These are phyloP conservation scores for Tuctoria greenei DNA, from an alignment of 176 grass and related monocot species.

Conservation along the genomic window DNA sequence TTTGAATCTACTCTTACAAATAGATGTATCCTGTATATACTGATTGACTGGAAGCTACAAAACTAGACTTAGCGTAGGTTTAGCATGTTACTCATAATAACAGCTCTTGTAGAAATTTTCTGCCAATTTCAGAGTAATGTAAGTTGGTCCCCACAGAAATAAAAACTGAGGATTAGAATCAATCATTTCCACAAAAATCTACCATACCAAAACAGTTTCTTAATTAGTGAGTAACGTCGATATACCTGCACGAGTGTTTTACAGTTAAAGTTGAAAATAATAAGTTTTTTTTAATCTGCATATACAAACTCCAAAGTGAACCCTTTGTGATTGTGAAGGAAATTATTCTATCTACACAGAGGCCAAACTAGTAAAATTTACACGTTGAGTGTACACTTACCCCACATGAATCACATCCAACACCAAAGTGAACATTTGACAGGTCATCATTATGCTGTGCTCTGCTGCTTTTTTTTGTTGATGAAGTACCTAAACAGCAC, in stretches of 20 bases:
- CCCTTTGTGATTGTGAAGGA: not conserved
- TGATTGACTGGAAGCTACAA: not conserved
- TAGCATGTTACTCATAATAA: constrained; percentile 19
- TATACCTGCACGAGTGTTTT: not conserved
- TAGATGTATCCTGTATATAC: not conserved
- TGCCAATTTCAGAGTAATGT: not conserved
- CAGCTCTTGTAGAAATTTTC: not conserved
- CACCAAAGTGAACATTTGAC: constrained; percentile 55
- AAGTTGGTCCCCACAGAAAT: not conserved
- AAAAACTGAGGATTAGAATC: not conserved
- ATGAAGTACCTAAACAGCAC: constrained; percentile 43
- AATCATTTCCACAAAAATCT: constrained; percentile 16
- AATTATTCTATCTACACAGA: constrained; percentile 9
- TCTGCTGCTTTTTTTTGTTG: constrained; percentile 27
- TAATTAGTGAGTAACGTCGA: constrained; percentile 9
- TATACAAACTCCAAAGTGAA: constrained; percentile 1
- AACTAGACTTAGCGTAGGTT: not conserved
- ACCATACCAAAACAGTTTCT: not conserved
- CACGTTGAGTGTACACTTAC: constrained; percentile 37
- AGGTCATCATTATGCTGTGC: constrained; percentile 12
- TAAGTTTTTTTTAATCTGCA: not conserved
- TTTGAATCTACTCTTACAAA: constrained; percentile 4
- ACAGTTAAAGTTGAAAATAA: not conserved
- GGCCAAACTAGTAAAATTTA: not conserved
- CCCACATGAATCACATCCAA: constrained; percentile 92